A percentile compares a stretch with the other conserved stretches of the same genome.
phyloP scores from a whole-genome alignment of 78 protist species.

The Blattamonas nauphoetae region DNA sequence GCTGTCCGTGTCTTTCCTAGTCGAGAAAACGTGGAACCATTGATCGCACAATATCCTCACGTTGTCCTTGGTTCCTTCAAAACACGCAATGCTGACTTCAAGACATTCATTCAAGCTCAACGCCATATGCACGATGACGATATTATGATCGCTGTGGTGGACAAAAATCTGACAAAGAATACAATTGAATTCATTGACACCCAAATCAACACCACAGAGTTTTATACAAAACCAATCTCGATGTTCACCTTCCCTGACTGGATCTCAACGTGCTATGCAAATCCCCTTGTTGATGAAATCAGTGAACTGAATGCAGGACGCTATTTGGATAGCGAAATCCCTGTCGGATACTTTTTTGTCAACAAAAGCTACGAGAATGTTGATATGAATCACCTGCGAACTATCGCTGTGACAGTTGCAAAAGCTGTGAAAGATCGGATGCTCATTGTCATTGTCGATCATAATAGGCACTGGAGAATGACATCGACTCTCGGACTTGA shows the following conservation, averaged over 20 bases:
- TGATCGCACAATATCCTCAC: background rate
- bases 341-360: background rate
- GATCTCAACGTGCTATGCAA: background rate
- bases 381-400: too few relatives aligned
- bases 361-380: background rate
- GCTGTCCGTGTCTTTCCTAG: background rate
- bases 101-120: background rate
- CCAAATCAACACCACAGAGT: background rate
- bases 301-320: background rate
- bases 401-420: background rate
- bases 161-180: background rate
- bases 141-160: background rate
- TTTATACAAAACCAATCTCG: background rate
- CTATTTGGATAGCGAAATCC: background rate
- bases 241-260: background rate
- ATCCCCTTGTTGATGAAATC: background rate
- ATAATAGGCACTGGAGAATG: background rate
- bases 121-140: background rate
- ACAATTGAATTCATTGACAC: background rate
- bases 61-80: background rate
- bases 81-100: background rate
- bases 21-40: background rate
- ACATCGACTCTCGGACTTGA: background rate
- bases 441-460: background rate
- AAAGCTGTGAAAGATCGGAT: background rate